phyloP scores from a whole-genome alignment of 805 yeast species.

The Metschnikowia anglica region DNA sequence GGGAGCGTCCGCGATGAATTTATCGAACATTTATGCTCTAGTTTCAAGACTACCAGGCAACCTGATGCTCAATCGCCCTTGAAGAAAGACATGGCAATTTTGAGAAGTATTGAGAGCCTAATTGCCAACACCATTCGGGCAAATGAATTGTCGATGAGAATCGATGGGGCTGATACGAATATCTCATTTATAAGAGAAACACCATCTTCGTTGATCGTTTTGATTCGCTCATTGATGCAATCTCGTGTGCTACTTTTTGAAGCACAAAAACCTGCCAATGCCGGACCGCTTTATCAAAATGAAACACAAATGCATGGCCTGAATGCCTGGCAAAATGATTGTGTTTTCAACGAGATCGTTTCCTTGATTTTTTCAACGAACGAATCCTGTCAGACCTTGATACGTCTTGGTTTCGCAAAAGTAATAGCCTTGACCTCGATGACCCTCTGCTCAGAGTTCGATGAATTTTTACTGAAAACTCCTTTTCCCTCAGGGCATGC shows the following conservation, averaged over 20 bases:
- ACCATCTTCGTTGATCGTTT: slow-evolving; percentile 29
- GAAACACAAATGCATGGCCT: neutral
- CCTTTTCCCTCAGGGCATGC: neutral
- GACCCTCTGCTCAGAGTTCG: slow-evolving; percentile 20
- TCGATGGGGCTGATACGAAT: slow-evolving; percentile 35
- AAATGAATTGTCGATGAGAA: slow-evolving; percentile 58
- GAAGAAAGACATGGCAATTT: neutral
- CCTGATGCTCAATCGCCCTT: neutral
- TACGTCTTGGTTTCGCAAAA: slow-evolving; percentile 33
- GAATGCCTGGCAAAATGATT: slow-evolving; percentile 20
- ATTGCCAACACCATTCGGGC: slow-evolving; percentile 52
- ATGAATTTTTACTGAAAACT: neutral
- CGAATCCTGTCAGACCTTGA: slow-evolving; percentile 41
- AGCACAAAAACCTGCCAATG: slow-evolving; percentile 6
- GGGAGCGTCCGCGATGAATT: slow-evolving; percentile 1
- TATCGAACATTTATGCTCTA: neutral
- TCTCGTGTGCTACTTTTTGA: slow-evolving; percentile 22
- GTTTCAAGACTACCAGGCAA: neutral
- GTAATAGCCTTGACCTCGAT: slow-evolving; percentile 25
- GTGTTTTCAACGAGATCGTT: slow-evolving; percentile 40
- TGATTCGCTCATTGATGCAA: slow-evolving; percentile 46
- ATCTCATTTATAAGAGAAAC: slow-evolving; percentile 26
- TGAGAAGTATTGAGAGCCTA: slow-evolving; percentile 4
- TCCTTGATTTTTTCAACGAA: slow-evolving; percentile 44
- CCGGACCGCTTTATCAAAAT: neutral